Conservation (phyloP, 2,329 filamentous ascomycete species). For the Didymella pomorum region DNA sequence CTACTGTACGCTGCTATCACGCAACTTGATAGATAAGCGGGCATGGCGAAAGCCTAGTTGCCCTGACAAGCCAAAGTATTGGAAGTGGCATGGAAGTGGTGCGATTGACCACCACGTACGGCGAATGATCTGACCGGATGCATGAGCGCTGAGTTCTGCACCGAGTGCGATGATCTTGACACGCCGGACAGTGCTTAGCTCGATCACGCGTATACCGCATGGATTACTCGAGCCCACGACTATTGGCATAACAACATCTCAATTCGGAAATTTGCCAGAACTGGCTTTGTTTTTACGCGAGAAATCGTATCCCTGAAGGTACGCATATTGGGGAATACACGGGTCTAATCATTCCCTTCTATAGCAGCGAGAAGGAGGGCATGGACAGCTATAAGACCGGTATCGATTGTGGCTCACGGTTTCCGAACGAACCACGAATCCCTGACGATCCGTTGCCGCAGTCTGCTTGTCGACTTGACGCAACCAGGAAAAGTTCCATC, state of each 20-base stretch:
- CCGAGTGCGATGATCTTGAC: neutral
- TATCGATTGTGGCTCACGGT: neutral
- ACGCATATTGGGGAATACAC: neutral
- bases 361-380: neutral
- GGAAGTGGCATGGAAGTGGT: neutral
- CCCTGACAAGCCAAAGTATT: neutral
- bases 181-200: neutral
- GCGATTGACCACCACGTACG: neutral
- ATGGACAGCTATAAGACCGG: neutral
- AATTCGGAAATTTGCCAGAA: neutral
- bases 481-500: neutral
- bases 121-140: neutral
- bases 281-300: neutral
- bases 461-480: constrained; percentile 1
- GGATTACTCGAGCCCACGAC: neutral
- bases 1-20: neutral
- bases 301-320: neutral
- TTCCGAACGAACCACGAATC: neutral
- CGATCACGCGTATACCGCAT: neutral
- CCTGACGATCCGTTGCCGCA: neutral
- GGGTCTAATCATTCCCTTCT: neutral
- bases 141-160: neutral
- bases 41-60: neutral
- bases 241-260: neutral
- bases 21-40: neutral